phyloP scores from a whole-genome alignment of 164 flowering plant species.

The Macadamia tetraphylla region DNA sequence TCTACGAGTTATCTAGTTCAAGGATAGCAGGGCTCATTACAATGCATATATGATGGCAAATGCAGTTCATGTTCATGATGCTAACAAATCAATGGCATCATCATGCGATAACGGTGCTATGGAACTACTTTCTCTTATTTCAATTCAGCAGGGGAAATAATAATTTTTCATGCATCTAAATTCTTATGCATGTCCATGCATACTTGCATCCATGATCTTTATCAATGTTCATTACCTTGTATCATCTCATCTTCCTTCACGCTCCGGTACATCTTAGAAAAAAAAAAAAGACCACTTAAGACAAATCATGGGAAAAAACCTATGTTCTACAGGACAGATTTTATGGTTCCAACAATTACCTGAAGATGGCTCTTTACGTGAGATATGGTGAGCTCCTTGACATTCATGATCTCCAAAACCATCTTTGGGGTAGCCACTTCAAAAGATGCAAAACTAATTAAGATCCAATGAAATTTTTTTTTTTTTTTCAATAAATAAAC shows the following conservation, averaged over 20 bases:
- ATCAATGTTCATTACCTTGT: neutral
- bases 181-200: neutral
- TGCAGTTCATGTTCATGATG: too few relatives aligned
- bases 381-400: constrained; percentile 26
- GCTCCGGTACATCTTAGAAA: neutral
- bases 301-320: neutral
- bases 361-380: constrained; percentile 33
- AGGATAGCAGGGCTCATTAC: too few relatives aligned
- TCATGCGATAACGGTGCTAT: too few relatives aligned
- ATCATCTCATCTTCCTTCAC: neutral
- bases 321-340: too few relatives aligned
- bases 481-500: too few relatives aligned
- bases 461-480: too few relatives aligned
- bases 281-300: neutral
- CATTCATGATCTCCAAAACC: constrained; percentile 25
- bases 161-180: too few relatives aligned
- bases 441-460: constrained; percentile 1
- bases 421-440: constrained; percentile 31
- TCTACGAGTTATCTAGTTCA: too few relatives aligned
- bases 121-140: too few relatives aligned
- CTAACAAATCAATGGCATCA: too few relatives aligned
- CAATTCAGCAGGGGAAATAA: too few relatives aligned
- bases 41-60: too few relatives aligned
- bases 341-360: constrained; percentile 5
- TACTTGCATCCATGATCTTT: neutral